A percentile compares a stretch with the other conserved stretches of the same genome.
Evolutionary conservation across 495 filamentous ascomycete genomes (phyloP).

Genomic region (Xanthoparmelia taractica): DNA sequence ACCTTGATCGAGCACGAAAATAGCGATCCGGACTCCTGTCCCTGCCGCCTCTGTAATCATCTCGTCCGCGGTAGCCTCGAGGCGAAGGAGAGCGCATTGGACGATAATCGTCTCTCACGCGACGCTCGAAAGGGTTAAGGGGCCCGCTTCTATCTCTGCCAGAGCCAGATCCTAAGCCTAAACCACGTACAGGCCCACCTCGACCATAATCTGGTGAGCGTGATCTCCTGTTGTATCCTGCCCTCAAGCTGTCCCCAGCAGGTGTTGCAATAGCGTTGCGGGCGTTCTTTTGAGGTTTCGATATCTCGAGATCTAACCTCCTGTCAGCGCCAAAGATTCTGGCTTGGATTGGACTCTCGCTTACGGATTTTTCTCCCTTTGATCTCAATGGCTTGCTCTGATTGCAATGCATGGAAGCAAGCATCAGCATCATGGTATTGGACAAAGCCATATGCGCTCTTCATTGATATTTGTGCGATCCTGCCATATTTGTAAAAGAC

Average conservation of each 20-base stretch:
- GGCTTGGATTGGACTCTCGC: constrained; percentile 32
- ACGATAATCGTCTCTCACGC: constrained; percentile 56
- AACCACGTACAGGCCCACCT: constrained; percentile 37
- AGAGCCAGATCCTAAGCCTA: constrained; percentile 28
- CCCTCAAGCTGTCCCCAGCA: constrained; percentile 34
- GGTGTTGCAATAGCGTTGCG: constrained; percentile 43
- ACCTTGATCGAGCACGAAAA: constrained; percentile 61
- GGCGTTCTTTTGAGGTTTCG: constrained; percentile 76
- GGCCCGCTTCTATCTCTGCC: constrained; percentile 34
- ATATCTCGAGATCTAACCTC: constrained; percentile 78
- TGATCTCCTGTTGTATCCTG: constrained; percentile 47
- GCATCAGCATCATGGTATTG: constrained; percentile 75
- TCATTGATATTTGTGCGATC: constrained; percentile 91
- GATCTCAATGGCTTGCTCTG: constrained; percentile 69
- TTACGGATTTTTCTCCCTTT: constrained; percentile 86
- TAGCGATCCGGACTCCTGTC: constrained; percentile 49
- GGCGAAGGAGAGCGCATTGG: constrained; percentile 57
- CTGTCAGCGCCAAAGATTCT: constrained; percentile 16
- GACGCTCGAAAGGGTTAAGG: constrained; percentile 43
- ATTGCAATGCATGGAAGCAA: constrained; percentile 63
- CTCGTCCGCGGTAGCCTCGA: constrained; percentile 50
- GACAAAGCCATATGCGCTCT: constrained; percentile 94
- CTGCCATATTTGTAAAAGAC: constrained; percentile 80
- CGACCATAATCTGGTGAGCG: constrained; percentile 64
- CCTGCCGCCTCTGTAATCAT: constrained; percentile 60